Evolutionary conservation across 2,329 filamentous ascomycete genomes (phyloP), one percentile per base, ranked within the genome.

Genomic region (Aspergillus cejpii): DNA sequence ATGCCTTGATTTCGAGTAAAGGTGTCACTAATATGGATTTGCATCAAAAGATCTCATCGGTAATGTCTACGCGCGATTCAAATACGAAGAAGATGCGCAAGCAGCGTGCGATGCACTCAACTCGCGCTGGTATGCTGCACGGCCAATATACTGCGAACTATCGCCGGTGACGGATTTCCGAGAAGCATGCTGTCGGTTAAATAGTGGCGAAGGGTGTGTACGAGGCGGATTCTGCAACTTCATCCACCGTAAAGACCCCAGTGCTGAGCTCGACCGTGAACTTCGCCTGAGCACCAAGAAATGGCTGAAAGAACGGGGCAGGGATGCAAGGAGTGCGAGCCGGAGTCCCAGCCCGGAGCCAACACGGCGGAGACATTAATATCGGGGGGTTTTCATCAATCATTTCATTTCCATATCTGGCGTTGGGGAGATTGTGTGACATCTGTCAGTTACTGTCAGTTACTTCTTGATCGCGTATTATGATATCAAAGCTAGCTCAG

Each of bases 21-120:
- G 15, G 15, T 12, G 4, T 29, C 20, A 44, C 51, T 61, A 46
- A 62, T 37, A 19, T 34, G 2, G 39, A n/a, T 5, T 43, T 11
- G 19, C 29, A 19, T 5, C 8, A 8, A 40, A 54, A 87, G 84
- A 98, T 72, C 78, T 98, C 42, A 96, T 98, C 65, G 92, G 92
- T 63, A 98, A 98, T 71, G 92, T 98, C 62, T 98, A 98, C 75
- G 92, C 92, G 41, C 88, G 92, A 58, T 98, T 97, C 84, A 98
- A 98, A 74, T 98, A 97, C 78, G 92, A 98, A 78, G 92, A 98
- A 69, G 84, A 84, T 43, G 90, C 92, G 41, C 90, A 97, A 68
- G 80, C 82, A 53, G 92, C 92, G 50, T 96, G 91, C 77, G 92
- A 97, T 71, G 84, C 85, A 49, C 80, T 97, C 58, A 98, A 97